Percentiles rank a stretch among this genome's conserved stretches.
Evolutionary conservation across 192 early-diverging fungal genomes (phyloP).

Genomic region (Backusella psychrophila): DNA sequence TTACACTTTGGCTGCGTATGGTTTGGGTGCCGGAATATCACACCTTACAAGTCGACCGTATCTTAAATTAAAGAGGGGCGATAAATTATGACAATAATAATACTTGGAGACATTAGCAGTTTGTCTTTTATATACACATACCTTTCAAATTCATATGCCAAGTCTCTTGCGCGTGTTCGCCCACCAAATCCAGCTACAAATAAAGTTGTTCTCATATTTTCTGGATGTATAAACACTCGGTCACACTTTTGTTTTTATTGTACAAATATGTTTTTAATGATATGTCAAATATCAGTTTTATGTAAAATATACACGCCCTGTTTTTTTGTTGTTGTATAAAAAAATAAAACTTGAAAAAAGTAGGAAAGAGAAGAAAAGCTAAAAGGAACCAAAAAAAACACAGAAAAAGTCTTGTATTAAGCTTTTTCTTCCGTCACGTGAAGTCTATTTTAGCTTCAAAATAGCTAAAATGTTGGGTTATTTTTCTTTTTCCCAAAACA

Average conservation of each 20-base stretch:
- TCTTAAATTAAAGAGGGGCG: slow-evolving; percentile 37
- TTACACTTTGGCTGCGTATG: slow-evolving; percentile 67
- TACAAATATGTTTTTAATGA: background rate
- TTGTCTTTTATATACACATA: slow-evolving; percentile 29
- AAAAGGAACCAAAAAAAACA: background rate
- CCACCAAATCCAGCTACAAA: slow-evolving; percentile 79
- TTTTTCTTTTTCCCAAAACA: background rate
- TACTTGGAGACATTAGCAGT: background rate
- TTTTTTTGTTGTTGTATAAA: background rate
- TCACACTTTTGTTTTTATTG: no score
- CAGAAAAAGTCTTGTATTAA: background rate
- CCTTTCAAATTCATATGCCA: slow-evolving; percentile 95
- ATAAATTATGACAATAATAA: background rate
- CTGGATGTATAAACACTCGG: background rate
- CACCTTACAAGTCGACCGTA: slow-evolving; percentile 83
- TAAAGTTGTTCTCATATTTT: slow-evolving; percentile 54
- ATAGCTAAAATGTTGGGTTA: background rate
- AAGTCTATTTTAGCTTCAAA: background rate
- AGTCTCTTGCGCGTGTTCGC: slow-evolving; percentile 83
- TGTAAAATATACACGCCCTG: background rate
- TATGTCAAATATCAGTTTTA: no score
- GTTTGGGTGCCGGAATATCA: slow-evolving; percentile 75
- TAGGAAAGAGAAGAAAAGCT: background rate
- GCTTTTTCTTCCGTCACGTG: background rate
- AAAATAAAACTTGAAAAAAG: background rate